Conservation (phyloP, 176 grass and related monocot genomes). For the Lolium multiflorum region DNA sequence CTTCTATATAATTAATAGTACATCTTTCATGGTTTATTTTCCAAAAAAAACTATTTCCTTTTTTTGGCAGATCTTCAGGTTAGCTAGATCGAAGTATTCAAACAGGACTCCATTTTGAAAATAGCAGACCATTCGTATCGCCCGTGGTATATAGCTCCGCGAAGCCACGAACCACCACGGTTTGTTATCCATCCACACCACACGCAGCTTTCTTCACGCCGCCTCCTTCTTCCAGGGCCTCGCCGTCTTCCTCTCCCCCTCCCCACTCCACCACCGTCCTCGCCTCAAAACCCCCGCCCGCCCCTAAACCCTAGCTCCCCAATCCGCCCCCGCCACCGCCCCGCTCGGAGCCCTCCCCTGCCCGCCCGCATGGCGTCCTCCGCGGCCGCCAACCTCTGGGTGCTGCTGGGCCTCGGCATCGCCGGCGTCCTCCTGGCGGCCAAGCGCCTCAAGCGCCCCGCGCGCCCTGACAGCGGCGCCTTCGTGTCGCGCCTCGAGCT, state of each 20-base stretch:
- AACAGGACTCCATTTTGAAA: background rate
- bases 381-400: slow-evolving; percentile 75
- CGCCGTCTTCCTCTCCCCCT: slow-evolving; percentile 31
- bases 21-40: too few relatives aligned
- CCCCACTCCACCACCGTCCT: background rate
- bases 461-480: slow-evolving; percentile 79
- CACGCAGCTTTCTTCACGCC: slow-evolving; percentile 21
- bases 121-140: background rate
- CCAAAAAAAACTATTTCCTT: too few relatives aligned
- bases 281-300: slow-evolving; percentile 34
- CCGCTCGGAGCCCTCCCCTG: background rate
- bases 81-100: background rate
- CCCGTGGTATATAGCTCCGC: slow-evolving; percentile 22
- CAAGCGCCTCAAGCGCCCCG: slow-evolving; percentile 60
- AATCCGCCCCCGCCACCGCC: background rate
- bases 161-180: background rate
- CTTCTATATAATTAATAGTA: too few relatives aligned
- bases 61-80: background rate
- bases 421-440: slow-evolving; percentile 77
- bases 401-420: slow-evolving; percentile 87
- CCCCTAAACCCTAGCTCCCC: slow-evolving; percentile 52
- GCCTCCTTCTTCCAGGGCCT: slow-evolving; percentile 23
- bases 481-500: slow-evolving; percentile 81
- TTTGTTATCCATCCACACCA: slow-evolving; percentile 45
- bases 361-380: slow-evolving; percentile 59